Conservation (phyloP, 495 filamentous ascomycete genomes). For the Penicillium lagena region DNA sequence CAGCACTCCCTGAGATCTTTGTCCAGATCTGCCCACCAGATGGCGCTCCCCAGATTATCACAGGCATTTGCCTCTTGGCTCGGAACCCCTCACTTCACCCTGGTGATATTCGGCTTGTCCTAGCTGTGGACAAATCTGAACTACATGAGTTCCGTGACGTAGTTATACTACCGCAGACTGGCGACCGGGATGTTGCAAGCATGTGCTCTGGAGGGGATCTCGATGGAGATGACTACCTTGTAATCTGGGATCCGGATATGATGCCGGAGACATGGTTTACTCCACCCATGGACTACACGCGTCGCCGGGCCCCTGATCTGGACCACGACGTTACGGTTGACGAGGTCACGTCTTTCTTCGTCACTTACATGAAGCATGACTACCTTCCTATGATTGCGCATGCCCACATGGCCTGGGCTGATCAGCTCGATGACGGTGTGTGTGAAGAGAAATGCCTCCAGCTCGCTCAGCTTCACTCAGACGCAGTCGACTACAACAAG, state of each 20-base stretch:
- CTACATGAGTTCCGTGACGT: slow-evolving; percentile 75
- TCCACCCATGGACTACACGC: slow-evolving; percentile 66
- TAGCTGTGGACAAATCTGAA: slow-evolving; percentile 67
- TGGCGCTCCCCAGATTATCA: slow-evolving; percentile 56
- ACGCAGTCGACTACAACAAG: slow-evolving; percentile 90
- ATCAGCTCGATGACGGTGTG: slow-evolving; percentile 54
- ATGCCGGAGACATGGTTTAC: slow-evolving; percentile 63
- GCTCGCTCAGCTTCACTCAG: slow-evolving; percentile 78
- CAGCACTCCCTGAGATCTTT: slow-evolving; percentile 77
- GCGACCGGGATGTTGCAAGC: slow-evolving; percentile 76
- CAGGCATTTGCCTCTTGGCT: slow-evolving; percentile 75
- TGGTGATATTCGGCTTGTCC: slow-evolving; percentile 84
- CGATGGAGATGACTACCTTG: slow-evolving; percentile 92
- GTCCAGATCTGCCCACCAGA: slow-evolving; percentile 61
- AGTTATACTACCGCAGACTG: slow-evolving; percentile 78
- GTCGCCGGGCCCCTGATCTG: slow-evolving; percentile 43
- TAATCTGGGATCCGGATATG: slow-evolving; percentile 84
- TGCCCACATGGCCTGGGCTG: slow-evolving; percentile 76
- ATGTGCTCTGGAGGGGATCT: slow-evolving; percentile 98
- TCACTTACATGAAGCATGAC: slow-evolving; percentile 91
- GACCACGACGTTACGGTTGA: slow-evolving; percentile 54
- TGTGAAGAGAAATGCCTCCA: slow-evolving; percentile 64
- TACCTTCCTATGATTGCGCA: slow-evolving; percentile 71
- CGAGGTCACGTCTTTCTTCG: slow-evolving; percentile 79
- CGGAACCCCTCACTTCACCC: slow-evolving; percentile 94